A percentile compares a stretch with the other conserved stretches of the same genome.
Evolutionary conservation across 768 basidiomycete species (phyloP).

Genomic region (Hericium alpestre): DNA sequence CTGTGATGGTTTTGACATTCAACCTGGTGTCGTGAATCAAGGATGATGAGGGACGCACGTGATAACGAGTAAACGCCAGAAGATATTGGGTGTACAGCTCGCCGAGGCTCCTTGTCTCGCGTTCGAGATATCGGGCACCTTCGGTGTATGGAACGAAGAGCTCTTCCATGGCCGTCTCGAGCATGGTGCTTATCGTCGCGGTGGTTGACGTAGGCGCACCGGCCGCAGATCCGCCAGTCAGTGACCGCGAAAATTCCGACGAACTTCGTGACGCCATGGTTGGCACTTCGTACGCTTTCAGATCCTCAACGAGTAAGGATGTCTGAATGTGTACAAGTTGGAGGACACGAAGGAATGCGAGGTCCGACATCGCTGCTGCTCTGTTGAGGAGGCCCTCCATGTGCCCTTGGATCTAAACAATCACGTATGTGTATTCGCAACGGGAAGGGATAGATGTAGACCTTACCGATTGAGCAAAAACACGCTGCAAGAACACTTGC

Average conservation of each 20-base stretch:
- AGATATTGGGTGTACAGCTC: conserved; percentile 70
- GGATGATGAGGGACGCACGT: conserved; percentile 41
- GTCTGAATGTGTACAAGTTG: conserved; percentile 80
- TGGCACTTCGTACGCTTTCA: conserved; percentile 83
- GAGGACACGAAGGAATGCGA: conserved; percentile 84
- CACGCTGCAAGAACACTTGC: conserved; percentile 94
- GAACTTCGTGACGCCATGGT: conserved; percentile 51
- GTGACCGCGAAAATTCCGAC: conserved; percentile 47
- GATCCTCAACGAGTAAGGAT: conserved; percentile 73
- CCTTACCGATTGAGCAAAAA: conserved; percentile 93
- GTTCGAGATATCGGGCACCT: conserved; percentile 83
- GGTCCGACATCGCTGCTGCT: conserved; percentile 66
- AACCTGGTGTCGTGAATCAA: neutral
- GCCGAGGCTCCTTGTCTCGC: conserved; percentile 75
- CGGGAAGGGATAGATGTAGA: neutral
- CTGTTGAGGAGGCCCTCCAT: conserved; percentile 80
- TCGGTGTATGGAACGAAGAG: conserved; percentile 92
- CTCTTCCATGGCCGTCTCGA: conserved; percentile 95
- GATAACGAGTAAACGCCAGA: conserved; percentile 72
- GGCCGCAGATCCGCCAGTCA: conserved; percentile 32
- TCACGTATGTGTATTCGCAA: neutral
- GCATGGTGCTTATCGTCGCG: conserved; percentile 61
- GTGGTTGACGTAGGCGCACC: conserved; percentile 35
- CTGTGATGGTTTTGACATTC: conserved; percentile 15
- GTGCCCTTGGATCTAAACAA: conserved; percentile 83